phyloP scores from a whole-genome alignment of 2,329 filamentous ascomycete species.

The Cladosporium sp. region DNA sequence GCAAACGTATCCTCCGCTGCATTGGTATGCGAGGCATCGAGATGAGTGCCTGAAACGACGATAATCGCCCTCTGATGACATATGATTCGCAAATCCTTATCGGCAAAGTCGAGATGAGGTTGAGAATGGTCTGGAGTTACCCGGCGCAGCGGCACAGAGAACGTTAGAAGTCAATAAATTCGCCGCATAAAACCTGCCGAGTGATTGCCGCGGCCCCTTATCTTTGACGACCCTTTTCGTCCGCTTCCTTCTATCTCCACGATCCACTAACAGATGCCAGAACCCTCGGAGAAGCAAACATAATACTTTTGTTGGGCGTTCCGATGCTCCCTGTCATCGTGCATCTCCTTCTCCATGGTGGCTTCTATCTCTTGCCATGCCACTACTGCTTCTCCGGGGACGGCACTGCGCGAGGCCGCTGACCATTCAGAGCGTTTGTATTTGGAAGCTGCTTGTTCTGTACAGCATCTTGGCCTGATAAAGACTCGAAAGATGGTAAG shows the following conservation, averaged over 20 bases:
- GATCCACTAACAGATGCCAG: neutral
- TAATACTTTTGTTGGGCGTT: neutral
- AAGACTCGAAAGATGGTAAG: neutral
- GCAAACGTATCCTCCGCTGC: neutral
- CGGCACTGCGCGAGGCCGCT: neutral
- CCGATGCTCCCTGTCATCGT: conserved; percentile 5
- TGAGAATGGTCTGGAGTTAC: conserved; percentile 8
- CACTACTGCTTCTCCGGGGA: conserved; percentile 2
- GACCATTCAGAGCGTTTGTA: conserved; percentile 12
- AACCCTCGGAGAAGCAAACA: conserved; percentile 17
- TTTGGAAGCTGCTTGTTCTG: conserved; percentile 3
- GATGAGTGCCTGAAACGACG: neutral
- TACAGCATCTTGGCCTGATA: conserved; percentile 20
- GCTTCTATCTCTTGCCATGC: conserved; percentile 4
- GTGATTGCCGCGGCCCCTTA: neutral
- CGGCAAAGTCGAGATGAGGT: conserved; percentile 20
- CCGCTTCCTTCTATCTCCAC: conserved; percentile 8
- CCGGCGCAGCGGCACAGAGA: neutral
- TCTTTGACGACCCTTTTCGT: conserved; percentile 4
- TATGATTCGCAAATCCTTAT: conserved; percentile 15
- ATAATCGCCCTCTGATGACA: neutral
- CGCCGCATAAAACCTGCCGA: neutral
- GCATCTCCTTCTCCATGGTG: conserved; percentile 16
- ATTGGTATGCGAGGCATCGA: conserved; percentile 8
- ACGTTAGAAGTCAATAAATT: conserved; percentile 4